These are phyloP conservation scores for Aphanomyces cochlioides DNA, from an alignment of 352 stramenopile species.

Conservation along the genomic window DNA sequence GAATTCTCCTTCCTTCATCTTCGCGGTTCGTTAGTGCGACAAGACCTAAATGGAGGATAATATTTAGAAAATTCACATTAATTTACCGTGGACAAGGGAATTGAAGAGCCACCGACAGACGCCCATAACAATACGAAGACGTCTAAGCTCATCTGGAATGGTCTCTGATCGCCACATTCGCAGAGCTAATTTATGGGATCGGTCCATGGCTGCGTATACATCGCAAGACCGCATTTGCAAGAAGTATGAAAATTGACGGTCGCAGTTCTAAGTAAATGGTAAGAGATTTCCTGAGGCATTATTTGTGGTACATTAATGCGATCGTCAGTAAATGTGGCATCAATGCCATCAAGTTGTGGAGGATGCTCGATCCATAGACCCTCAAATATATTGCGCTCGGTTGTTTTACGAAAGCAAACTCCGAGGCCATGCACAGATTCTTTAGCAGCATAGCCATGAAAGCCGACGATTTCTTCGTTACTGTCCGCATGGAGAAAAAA, in stretches of 20 bases:
- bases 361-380: constrained; percentile 57
- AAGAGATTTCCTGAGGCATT: background rate
- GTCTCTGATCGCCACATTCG: constrained; percentile 41
- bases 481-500: constrained; percentile 64
- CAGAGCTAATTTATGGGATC: constrained; percentile 55
- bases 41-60: constrained; percentile 31
- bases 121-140: constrained; percentile 53
- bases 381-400: constrained; percentile 72
- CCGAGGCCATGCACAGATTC: constrained; percentile 65
- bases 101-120: constrained; percentile 70
- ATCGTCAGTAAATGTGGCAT: background rate
- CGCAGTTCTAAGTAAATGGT: constrained; percentile 35
- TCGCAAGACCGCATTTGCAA: constrained; percentile 73
- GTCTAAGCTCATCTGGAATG: constrained; percentile 38
- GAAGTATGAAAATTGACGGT: constrained; percentile 78
- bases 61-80: background rate
- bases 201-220: constrained; percentile 55
- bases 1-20: constrained; percentile 57
- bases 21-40: constrained; percentile 56
- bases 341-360: background rate
- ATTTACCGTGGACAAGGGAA: constrained; percentile 46
- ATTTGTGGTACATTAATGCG: constrained; percentile 5
- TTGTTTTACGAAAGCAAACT: constrained; percentile 59
- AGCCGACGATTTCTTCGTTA: constrained; percentile 65
- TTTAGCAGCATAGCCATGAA: constrained; percentile 60